Conservation (phyloP, 805 yeast genomes). For the Starmera pachycereana region DNA sequence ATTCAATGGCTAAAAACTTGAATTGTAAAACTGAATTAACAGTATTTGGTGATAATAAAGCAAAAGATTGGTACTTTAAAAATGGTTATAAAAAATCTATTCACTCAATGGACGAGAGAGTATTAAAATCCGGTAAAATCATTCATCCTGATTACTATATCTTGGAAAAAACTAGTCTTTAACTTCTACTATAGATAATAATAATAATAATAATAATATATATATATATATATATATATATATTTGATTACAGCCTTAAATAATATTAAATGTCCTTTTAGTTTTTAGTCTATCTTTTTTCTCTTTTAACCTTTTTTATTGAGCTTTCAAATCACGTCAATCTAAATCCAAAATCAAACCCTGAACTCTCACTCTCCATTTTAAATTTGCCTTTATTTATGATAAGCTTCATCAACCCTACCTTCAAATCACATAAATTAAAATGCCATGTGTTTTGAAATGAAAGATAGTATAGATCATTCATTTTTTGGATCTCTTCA, state of each 20-base stretch:
- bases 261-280: too few species aligned
- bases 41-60: conserved; percentile 39
- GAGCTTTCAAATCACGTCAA: conserved; percentile 14
- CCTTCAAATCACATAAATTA: conserved; percentile 51
- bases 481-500: conserved; percentile 17
- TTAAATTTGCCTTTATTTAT: conserved; percentile 36
- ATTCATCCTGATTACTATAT: conserved; percentile 36
- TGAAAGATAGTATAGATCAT: conserved; percentile 52
- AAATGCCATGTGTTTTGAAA: conserved; percentile 73
- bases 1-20: conserved; percentile 18
- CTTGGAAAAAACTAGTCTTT: conserved; percentile 5
- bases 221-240: too few species aligned
- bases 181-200: too few species aligned
- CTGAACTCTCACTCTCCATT: conserved; percentile 44
- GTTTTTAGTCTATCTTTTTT: conserved; percentile 3
- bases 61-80: conserved; percentile 32
- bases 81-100: conserved; percentile 28
- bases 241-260: too few species aligned
- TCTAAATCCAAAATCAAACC: conserved; percentile 54
- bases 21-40: conserved; percentile 24
- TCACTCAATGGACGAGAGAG: conserved; percentile 35
- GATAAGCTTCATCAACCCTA: conserved; percentile 38
- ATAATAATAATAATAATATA: too few species aligned
- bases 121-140: conserved; percentile 28
- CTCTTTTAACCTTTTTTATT: conserved; percentile 8